These are phyloP conservation scores for Rhodosporidiobolus sp. DNA, from an alignment of 768 basidiomycete genomes.

Conservation along the genomic window DNA sequence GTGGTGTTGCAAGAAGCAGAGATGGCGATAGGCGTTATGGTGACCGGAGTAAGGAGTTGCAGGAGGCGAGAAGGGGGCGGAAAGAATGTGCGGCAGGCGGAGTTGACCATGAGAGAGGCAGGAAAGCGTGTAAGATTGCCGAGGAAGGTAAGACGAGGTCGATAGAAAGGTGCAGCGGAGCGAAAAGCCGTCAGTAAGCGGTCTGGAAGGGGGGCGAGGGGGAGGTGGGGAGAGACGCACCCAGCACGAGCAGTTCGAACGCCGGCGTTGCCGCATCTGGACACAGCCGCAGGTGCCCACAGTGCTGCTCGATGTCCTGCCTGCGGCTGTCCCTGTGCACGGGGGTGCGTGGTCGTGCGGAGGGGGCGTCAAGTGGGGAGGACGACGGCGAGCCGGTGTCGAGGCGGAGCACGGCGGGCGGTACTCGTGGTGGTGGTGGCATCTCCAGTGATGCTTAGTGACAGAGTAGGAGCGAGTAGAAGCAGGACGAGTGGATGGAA, in stretches of 20 bases:
- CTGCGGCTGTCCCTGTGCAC: background rate
- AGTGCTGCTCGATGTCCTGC: background rate
- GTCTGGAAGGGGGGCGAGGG: background rate
- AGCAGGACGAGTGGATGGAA: too few species aligned
- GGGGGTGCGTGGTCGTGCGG: background rate
- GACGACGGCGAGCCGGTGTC: background rate
- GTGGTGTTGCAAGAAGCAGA: too few species aligned
- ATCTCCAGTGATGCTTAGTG: background rate
- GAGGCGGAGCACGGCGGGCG: background rate
- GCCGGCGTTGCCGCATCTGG: conserved; percentile 1
- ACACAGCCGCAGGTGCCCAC: background rate
- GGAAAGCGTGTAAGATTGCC: too few species aligned
- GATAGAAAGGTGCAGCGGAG: too few species aligned
- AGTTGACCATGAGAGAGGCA: too few species aligned
- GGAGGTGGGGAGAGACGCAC: background rate
- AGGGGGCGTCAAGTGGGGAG: background rate
- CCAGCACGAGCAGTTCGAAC: conserved; percentile 49
- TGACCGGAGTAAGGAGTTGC: too few species aligned
- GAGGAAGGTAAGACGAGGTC: too few species aligned
- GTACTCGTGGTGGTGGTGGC: background rate
- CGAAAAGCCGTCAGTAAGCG: too few species aligned
- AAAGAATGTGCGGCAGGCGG: too few species aligned
- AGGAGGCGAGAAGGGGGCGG: too few species aligned
- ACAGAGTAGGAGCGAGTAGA: too few species aligned
- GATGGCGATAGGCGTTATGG: too few species aligned